Conservation (phyloP, 2,329 filamentous ascomycete species). For the Ascochyta viciae-villosae region DNA sequence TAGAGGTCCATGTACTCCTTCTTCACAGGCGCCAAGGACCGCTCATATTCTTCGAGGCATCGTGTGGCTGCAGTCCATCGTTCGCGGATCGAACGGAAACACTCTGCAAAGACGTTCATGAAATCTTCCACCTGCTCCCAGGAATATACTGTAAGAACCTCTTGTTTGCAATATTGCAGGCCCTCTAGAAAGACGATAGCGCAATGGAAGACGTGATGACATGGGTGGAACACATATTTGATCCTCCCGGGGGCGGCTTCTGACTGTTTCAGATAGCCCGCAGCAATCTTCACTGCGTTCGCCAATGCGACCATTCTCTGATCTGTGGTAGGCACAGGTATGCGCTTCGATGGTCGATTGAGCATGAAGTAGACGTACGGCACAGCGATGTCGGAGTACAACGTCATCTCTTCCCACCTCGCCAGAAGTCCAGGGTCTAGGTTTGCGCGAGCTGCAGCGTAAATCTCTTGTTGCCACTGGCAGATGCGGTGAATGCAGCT, state of each 20-base stretch:
- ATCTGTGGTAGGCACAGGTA: constrained; percentile 34
- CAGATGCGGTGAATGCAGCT: constrained; percentile 34
- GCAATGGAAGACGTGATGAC: constrained; percentile 45
- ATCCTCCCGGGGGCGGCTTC: constrained; percentile 44
- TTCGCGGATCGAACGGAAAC: constrained; percentile 45
- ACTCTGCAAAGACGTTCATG: constrained; percentile 42
- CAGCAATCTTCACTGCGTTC: constrained; percentile 42
- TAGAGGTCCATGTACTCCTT: constrained; percentile 45
- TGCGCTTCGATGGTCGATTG: constrained; percentile 38
- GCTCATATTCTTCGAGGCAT: constrained; percentile 45
- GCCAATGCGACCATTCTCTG: constrained; percentile 40
- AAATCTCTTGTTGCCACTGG: constrained; percentile 43
- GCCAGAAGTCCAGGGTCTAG: constrained; percentile 32
- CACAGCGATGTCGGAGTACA: constrained; percentile 44
- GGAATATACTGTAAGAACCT: constrained; percentile 36
- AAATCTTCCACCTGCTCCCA: constrained; percentile 39
- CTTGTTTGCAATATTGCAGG: constrained; percentile 40
- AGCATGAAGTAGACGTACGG: constrained; percentile 43
- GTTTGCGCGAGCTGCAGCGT: constrained; percentile 37
- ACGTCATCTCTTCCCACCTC: constrained; percentile 45
- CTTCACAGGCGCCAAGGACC: constrained; percentile 39
- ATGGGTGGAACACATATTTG: constrained; percentile 50
- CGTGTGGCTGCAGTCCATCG: constrained; percentile 45
- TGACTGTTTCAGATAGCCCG: constrained; percentile 43
- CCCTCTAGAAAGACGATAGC: constrained; percentile 44